phyloP scores from a whole-genome alignment of 2,329 filamentous ascomycete species.

The Cercospora berteroae region DNA sequence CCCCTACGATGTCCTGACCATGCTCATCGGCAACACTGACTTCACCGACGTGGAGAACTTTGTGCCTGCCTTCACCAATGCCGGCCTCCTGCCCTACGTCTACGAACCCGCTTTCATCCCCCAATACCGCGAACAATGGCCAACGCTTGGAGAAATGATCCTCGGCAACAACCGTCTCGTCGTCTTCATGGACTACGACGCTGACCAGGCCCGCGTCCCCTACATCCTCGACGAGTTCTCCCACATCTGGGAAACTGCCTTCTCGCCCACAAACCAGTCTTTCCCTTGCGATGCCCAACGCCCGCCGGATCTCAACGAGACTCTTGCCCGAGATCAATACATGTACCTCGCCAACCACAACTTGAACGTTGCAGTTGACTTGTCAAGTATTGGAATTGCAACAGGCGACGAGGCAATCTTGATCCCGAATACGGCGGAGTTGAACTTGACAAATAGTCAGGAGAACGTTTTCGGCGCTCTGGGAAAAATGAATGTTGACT shows the following conservation, averaged over 20 bases:
- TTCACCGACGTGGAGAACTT: constrained; percentile 66
- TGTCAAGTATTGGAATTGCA: constrained; percentile 52
- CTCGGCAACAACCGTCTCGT: constrained; percentile 64
- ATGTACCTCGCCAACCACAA: constrained; percentile 91
- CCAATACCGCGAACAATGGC: constrained; percentile 75
- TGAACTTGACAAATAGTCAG: constrained; percentile 71
- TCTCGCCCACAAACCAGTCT: constrained; percentile 64
- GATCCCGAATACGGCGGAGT: constrained; percentile 67
- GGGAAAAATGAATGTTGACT: constrained; percentile 63
- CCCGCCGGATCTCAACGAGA: constrained; percentile 62
- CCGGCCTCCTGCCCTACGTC: constrained; percentile 69
- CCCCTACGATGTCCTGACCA: constrained; percentile 83
- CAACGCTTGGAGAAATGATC: constrained; percentile 75
- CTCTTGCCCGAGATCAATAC: constrained; percentile 54
- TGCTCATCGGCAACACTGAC: constrained; percentile 81
- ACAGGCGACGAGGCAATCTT: constrained; percentile 51
- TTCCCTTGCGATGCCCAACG: constrained; percentile 81
- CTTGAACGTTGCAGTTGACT: constrained; percentile 71
- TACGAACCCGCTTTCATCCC: constrained; percentile 71
- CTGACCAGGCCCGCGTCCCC: constrained; percentile 73
- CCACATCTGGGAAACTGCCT: constrained; percentile 88
- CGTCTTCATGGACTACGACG: constrained; percentile 81
- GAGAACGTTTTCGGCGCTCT: constrained; percentile 62
- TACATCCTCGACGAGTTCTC: constrained; percentile 86
- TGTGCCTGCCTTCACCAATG: constrained; percentile 64